These are phyloP conservation scores for Dipteronia sinensis DNA, from an alignment of 345 rosid species.

Conservation along the genomic window DNA sequence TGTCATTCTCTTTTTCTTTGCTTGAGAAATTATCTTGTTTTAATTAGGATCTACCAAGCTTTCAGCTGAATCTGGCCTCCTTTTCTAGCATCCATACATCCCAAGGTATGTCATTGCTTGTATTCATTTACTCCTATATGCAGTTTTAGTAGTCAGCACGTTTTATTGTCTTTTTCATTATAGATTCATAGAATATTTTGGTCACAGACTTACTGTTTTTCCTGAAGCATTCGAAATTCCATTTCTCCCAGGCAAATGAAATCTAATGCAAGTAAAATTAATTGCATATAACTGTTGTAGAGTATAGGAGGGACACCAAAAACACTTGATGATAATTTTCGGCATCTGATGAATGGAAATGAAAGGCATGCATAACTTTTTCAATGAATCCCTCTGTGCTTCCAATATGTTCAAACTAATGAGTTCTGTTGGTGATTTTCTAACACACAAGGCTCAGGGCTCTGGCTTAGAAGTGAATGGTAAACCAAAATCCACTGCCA, in stretches of 20 bases:
- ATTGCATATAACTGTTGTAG: neutral
- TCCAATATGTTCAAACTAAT: neutral
- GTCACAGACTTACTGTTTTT: neutral
- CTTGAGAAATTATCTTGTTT: neutral
- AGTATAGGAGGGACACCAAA: neutral
- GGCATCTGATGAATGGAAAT: neutral
- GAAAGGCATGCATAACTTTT: neutral
- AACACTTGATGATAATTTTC: neutral
- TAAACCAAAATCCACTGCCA: neutral
- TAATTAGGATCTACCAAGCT: neutral
- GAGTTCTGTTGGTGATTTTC: neutral
- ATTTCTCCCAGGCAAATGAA: neutral
- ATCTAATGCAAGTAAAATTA: neutral
- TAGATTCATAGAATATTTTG: neutral
- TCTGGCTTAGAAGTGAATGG: neutral
- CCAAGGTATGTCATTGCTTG: conserved; percentile 7
- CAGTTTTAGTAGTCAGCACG: neutral
- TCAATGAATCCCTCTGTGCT: neutral
- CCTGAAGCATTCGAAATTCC: too few relatives aligned
- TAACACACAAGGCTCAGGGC: neutral
- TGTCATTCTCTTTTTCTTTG: neutral
- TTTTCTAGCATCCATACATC: neutral
- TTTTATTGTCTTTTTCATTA: neutral
- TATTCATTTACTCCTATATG: neutral
- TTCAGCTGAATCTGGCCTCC: neutral